Conservation (phyloP, 2,329 filamentous ascomycete genomes). For the Pseudogymnoascus sp. region DNA sequence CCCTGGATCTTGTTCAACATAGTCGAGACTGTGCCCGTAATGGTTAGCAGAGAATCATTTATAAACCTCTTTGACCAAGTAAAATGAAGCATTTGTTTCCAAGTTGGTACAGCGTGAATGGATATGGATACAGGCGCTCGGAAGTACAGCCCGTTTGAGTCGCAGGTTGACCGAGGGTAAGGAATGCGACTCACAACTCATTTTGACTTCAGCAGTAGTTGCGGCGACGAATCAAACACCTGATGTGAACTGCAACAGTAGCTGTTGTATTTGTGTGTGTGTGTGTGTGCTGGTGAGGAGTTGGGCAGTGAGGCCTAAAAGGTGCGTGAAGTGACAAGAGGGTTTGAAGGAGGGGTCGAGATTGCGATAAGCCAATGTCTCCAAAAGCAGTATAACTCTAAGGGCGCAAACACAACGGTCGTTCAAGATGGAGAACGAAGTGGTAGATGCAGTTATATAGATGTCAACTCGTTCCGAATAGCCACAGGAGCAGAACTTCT, state of each 20-base stretch:
- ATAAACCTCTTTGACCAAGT: neutral
- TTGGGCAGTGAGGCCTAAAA: conserved; percentile 8
- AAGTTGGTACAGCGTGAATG: neutral
- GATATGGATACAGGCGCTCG: neutral
- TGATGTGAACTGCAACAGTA: neutral
- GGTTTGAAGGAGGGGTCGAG: conserved; percentile 7
- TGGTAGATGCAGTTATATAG: neutral
- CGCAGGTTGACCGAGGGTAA: conserved; percentile 4
- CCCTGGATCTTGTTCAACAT: conserved; percentile 96
- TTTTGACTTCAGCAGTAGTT: conserved; percentile 20
- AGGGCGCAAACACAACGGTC: neutral
- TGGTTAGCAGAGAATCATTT: conserved; percentile 8
- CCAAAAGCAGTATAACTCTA: neutral
- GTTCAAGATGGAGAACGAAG: neutral
- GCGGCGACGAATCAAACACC: conserved; percentile 13
- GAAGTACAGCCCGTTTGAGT: neutral
- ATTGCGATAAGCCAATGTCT: conserved; percentile 8
- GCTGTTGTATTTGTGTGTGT: neutral
- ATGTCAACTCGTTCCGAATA: neutral
- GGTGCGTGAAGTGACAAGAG: conserved; percentile 6
- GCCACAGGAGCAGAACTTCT: neutral
- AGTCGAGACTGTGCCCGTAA: conserved; percentile 55
- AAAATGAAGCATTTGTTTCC: conserved; percentile 3
- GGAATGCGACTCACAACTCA: conserved; percentile 25
- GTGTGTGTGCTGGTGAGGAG: neutral